Conservation (phyloP, 495 filamentous ascomycete genomes). For the Penicillium lividum region DNA sequence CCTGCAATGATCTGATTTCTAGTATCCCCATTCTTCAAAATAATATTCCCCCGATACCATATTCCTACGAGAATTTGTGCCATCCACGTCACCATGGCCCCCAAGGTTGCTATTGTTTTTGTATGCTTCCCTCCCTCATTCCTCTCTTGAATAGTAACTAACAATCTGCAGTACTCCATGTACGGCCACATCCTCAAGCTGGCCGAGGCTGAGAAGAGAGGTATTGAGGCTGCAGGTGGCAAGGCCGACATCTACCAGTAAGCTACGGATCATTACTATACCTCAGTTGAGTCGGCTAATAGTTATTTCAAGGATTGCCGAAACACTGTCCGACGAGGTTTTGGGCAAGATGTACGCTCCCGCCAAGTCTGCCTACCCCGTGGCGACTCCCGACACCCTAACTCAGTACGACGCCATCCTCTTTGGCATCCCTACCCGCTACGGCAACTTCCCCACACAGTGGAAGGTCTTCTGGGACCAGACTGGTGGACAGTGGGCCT, state of each 20-base stretch:
- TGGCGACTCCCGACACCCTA: conserved; percentile 66
- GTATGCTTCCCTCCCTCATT: conserved; percentile 50
- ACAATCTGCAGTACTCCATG: conserved; percentile 75
- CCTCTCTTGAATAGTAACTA: not conserved
- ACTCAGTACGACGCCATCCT: conserved; percentile 85
- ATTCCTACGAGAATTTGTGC: no score
- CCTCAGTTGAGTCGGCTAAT: not conserved
- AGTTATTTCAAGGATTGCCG: conserved; percentile 64
- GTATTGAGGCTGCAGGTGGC: conserved; percentile 87
- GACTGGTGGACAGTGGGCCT: conserved; percentile 70
- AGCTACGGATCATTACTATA: not conserved
- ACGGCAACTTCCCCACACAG: conserved; percentile 96
- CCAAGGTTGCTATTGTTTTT: conserved; percentile 88
- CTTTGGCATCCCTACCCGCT: conserved; percentile 96
- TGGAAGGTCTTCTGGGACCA: conserved; percentile 92
- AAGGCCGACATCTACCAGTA: conserved; percentile 79
- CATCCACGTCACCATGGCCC: conserved; percentile 86
- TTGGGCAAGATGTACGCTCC: conserved; percentile 88
- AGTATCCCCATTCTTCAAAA: no score
- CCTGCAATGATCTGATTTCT: no score
- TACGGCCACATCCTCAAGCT: conserved; percentile 88
- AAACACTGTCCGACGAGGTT: conserved; percentile 84
- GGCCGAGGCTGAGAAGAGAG: conserved; percentile 86
- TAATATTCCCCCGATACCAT: no score
- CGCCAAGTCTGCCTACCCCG: conserved; percentile 67